These are phyloP conservation scores for Cubamyces lactineus DNA, from an alignment of 768 basidiomycete genomes.

Conservation along the genomic window DNA sequence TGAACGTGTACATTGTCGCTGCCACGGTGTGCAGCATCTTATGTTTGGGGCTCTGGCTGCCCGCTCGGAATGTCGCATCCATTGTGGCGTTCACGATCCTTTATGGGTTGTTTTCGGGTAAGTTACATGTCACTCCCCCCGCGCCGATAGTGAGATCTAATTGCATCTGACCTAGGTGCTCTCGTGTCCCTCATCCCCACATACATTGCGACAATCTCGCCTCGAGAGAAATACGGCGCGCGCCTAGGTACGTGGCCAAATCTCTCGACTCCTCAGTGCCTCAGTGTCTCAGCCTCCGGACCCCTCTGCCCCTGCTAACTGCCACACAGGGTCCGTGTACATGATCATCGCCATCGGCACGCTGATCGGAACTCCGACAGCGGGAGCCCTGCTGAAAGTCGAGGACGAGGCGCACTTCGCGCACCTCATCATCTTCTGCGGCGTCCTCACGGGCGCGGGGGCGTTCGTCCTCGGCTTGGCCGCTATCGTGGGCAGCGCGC, in stretches of 20 bases:
- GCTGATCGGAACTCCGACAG: constrained; percentile 38
- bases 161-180: constrained; percentile 22
- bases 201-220: constrained; percentile 36
- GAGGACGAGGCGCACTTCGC: constrained; percentile 30
- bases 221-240: constrained; percentile 35
- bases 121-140: not conserved
- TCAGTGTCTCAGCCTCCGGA: not conserved
- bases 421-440: constrained; percentile 36
- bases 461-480: constrained; percentile 7
- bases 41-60: constrained; percentile 36
- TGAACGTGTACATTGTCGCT: constrained; percentile 35
- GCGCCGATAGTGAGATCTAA: not conserved
- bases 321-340: constrained; percentile 32
- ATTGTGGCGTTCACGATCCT: constrained; percentile 35
- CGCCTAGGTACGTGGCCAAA: constrained; percentile 31
- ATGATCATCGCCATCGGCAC: constrained; percentile 34
- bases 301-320: not conserved
- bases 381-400: constrained; percentile 34
- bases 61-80: constrained; percentile 28
- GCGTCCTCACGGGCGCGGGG: constrained; percentile 29
- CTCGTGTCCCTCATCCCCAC: constrained; percentile 35
- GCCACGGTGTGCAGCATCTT: constrained; percentile 32
- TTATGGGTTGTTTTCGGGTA: constrained; percentile 38
- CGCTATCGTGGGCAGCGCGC: not conserved
- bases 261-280: not conserved